Base-by-base conservation (phyloP, 768 basidiomycete genomes). In the Neoboletus subvelutipes region DNA sequence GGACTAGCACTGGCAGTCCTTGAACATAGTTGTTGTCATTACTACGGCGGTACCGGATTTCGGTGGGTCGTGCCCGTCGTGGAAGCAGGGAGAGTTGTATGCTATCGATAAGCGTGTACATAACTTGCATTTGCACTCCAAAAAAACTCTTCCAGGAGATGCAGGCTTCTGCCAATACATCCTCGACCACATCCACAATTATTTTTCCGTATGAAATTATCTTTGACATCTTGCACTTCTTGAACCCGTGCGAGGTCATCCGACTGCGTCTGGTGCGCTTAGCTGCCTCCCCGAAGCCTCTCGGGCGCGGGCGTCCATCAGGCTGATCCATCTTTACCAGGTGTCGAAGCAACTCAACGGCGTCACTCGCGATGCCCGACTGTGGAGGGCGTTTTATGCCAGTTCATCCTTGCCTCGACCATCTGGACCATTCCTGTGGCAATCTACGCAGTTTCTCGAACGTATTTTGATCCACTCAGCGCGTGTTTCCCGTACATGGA, bases 401-500 rank as follows among this genome's bases (percentile, higher is more conserved):
- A 55, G 34, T 11, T 64, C 65, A 28, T 18, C 43, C 36, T 40
- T 66, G 20, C 62, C 57, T 33, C 65, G 65, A 5, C 65, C 65
- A 17, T 49, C 62, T n/a, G 65, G 65, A 11, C 65, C 65, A n/a
- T 65, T 66, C 15, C 43, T 50, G 13, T 64, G 62, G 59, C 65
- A 66, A 26, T 66, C 65, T 5, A 33, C 37, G 8, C 55, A 50
- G 37, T 66, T 45, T 59, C 65, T 67, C 28, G 59, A 66, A 47
- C 59, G 33, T 17, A 41, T 55, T 10, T 49, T 67, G 51, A 50
- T 54, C 20, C 59, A 57, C 53, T 67, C 65, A 9, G 57, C 55
- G n/a, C 62, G 57, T 34, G 24, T 59, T 24, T 64, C 65, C 42
- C 55, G 28, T 39, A 66, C 65, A 1, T 66, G 65, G 65, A 67